These are phyloP conservation scores for Protea cynaroides DNA, from an alignment of 164 flowering plant genomes.

Conservation along the genomic window DNA sequence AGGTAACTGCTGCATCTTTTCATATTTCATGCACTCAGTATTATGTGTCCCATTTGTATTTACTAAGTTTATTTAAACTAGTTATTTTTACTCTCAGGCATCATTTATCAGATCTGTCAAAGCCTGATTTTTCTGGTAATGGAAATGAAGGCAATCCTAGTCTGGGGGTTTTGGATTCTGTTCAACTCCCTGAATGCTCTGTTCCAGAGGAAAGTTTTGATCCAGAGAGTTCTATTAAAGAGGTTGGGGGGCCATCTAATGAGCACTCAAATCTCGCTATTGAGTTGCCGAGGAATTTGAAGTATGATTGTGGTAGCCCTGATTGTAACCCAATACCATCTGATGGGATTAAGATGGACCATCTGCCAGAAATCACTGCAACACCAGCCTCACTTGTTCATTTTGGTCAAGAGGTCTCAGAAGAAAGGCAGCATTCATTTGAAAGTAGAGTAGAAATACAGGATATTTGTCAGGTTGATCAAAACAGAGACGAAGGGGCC, in stretches of 20 bases:
- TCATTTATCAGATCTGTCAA: constrained; percentile 40
- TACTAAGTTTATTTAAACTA: no score
- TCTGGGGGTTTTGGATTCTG: constrained; percentile 22
- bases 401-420: constrained; percentile 22
- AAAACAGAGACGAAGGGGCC: constrained; percentile 32
- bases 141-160: constrained; percentile 22
- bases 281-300: constrained; percentile 34
- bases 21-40: neutral
- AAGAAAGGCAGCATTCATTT: constrained; percentile 16
- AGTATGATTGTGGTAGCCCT: constrained; percentile 44
- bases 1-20: constrained; percentile 38
- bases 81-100: constrained; percentile 37
- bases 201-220: constrained; percentile 29
- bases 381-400: constrained; percentile 24
- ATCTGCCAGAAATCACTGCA: constrained; percentile 15
- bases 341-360: constrained; percentile 14
- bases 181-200: constrained; percentile 20
- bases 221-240: constrained; percentile 21
- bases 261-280: constrained; percentile 29
- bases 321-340: constrained; percentile 19
- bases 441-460: constrained; percentile 25
- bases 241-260: constrained; percentile 24
- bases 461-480: constrained; percentile 25
- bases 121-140: constrained; percentile 34
- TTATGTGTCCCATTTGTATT: no score